Conservation (phyloP, 495 filamentous ascomycete species). For the Pyronema omphalodes region DNA sequence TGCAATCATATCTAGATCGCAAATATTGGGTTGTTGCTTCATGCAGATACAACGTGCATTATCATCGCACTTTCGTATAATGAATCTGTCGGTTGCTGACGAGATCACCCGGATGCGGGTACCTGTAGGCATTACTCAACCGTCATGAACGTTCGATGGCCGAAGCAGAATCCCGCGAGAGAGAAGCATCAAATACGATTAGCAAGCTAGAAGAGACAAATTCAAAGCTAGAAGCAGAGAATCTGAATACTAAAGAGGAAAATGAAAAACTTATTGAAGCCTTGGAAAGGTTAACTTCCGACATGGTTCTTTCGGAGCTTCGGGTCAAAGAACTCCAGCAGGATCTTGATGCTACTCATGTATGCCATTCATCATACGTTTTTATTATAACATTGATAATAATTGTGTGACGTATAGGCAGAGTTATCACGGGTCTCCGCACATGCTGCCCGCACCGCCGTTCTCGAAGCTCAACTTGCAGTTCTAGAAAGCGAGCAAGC, state of each 20-base stretch:
- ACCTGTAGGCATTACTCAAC: constrained; percentile 58
- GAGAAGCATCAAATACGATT: constrained; percentile 47
- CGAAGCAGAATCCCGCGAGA: constrained; percentile 68
- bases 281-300: constrained; percentile 60
- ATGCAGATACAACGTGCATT: constrained; percentile 5
- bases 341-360: constrained; percentile 48
- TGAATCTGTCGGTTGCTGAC: constrained; percentile 26
- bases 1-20: neutral
- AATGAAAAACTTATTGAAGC: constrained; percentile 62
- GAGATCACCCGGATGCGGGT: constrained; percentile 21
- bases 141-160: constrained; percentile 87
- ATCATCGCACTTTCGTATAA: constrained; percentile 3
- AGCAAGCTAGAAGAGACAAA: constrained; percentile 63
- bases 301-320: constrained; percentile 55
- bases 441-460: constrained; percentile 52
- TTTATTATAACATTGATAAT: neutral
- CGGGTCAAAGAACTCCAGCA: constrained; percentile 52
- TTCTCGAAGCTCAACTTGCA: constrained; percentile 58
- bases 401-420: constrained; percentile 28
- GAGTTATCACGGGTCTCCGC: constrained; percentile 55
- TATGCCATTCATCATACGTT: constrained; percentile 14
- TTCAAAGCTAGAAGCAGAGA: constrained; percentile 48
- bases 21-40: constrained; percentile 1
- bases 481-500: constrained; percentile 66
- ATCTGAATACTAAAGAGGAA: constrained; percentile 56